Base-by-base conservation (phyloP, 352 stramenopile genomes). In the Lagenidium sp. region DNA sequence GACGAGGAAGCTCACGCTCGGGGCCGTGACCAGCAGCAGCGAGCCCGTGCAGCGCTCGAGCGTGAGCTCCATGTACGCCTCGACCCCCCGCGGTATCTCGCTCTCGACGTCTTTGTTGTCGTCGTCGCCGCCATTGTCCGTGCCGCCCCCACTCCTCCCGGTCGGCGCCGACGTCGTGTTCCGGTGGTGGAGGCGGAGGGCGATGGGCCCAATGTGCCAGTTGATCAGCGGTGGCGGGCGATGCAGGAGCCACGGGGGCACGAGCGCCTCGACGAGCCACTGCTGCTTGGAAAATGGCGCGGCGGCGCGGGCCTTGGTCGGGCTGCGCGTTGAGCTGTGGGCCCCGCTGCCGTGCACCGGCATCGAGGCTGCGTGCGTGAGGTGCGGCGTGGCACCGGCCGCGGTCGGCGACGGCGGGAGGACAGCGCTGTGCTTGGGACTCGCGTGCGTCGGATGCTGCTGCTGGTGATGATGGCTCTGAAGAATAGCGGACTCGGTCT, bases 181-280 rank as follows among this genome's bases (percentile, higher is more conserved):
- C 11, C 57, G 60, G 26, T 68, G 57, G 6, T 64, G 65, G 1
- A 86, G 41, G 6, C 53, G 48, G 0, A 85, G 6, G 6, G 60
- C 68, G 16, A 87, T 45, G 0, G 55, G 50, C 3, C 71, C 71
- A 4, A 85, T 35, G 23, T 62, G 64, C 68, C 68, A 87, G 41
- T 87, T 87, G 11, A 85, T 25, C 6, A 77, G 39, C 3, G 75
- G 75, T 13, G 80, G 16, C 2, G 26, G 31, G 3, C 51, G 57
- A 5, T 45, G 41, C 4, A 64, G 36, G 24, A 74, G 30, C 50
- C 44, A 68, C 4, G 52, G 19, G 1, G 65, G 62, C 1, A 78
- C 44, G 16, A 78, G 57, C 22, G 49, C 50, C 43, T 69, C 50
- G 20, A 69, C 36, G 21, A 68, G 38, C 58, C 52, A 69, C 19